Percentiles rank a stretch among this genome's conserved stretches.
These are phyloP conservation scores for Dipteronia sinensis DNA, from an alignment of 345 rosid genomes.

Conservation along the genomic window DNA sequence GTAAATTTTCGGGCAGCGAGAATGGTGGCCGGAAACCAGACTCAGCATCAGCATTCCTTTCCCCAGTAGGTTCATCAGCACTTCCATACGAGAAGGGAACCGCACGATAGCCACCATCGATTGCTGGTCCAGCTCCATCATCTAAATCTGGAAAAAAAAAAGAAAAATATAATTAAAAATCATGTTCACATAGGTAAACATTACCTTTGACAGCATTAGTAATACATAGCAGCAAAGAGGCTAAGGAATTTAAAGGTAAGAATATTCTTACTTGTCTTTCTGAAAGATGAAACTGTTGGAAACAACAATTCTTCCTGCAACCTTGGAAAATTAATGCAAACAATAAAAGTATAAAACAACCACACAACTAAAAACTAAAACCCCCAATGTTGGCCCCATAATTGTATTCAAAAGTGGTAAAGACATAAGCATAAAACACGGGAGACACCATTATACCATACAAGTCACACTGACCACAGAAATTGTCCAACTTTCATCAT, in stretches of 20 bases:
- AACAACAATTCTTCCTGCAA: conserved; percentile 65
- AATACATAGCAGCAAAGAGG: not conserved
- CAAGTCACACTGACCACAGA: too few relatives aligned
- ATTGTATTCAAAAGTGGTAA: conserved; percentile 1
- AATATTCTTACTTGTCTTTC: conserved; percentile 60
- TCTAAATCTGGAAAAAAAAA: conserved; percentile 47
- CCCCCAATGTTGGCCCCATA: not conserved
- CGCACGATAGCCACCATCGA: conserved; percentile 48
- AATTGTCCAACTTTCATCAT: too few relatives aligned
- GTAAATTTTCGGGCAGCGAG: conserved; percentile 67
- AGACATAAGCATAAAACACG: not conserved
- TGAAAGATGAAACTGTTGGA: conserved; percentile 53
- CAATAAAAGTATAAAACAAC: conserved; percentile 30
- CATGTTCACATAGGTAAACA: conserved; percentile 12
- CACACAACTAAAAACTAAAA: conserved; percentile 26
- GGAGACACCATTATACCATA: too few relatives aligned
- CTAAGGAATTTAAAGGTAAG: conserved; percentile 26
- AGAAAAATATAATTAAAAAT: conserved; percentile 17
- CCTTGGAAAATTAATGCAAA: conserved; percentile 38
- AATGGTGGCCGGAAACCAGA: conserved; percentile 77
- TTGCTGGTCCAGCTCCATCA: conserved; percentile 38
- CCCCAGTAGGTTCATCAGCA: conserved; percentile 39
- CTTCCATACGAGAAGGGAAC: conserved; percentile 80
- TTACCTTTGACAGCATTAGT: not conserved
- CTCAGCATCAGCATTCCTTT: conserved; percentile 44